These are phyloP conservation scores for Colletotrichum kahawae DNA, from an alignment of 2,329 filamentous ascomycete species.

Conservation along the genomic window DNA sequence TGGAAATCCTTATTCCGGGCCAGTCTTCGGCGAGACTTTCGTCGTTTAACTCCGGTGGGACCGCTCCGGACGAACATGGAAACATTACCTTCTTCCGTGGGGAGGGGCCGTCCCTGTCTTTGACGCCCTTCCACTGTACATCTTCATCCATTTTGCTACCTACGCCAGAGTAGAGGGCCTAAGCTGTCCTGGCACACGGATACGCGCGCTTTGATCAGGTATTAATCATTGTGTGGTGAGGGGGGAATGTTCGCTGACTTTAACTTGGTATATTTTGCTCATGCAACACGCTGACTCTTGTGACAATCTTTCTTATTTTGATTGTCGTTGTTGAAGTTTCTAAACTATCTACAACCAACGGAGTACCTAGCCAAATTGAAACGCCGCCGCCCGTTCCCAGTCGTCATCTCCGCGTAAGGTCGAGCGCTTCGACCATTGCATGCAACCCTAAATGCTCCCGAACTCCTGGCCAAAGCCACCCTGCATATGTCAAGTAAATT, in stretches of 20 bases:
- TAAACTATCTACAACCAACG: not conserved
- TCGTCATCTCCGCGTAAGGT: constrained; percentile 27
- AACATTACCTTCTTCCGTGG: not conserved
- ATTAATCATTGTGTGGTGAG: not conserved
- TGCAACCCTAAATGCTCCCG: constrained; percentile 9
- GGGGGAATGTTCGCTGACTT: not conserved
- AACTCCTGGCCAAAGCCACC: constrained; percentile 12
- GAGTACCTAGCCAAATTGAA: not conserved
- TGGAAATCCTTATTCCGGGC: not conserved
- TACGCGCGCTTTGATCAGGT: not conserved
- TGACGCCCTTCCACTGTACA: not conserved
- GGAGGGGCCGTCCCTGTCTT: not conserved
- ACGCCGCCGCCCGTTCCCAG: not conserved
- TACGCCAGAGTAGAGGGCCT: not conserved
- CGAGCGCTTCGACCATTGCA: constrained; percentile 30
- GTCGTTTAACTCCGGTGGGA: not conserved
- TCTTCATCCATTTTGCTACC: not conserved
- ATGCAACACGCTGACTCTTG: not conserved
- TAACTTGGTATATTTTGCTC: not conserved
- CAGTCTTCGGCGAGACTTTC: not conserved
- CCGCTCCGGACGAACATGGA: not conserved
- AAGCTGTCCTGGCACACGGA: not conserved
- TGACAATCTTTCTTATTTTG: not conserved
- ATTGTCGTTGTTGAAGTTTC: not conserved
- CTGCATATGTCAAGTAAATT: not conserved